Conservation (phyloP, 352 stramenopile species). For the Phytophthora fragariaefolia region DNA sequence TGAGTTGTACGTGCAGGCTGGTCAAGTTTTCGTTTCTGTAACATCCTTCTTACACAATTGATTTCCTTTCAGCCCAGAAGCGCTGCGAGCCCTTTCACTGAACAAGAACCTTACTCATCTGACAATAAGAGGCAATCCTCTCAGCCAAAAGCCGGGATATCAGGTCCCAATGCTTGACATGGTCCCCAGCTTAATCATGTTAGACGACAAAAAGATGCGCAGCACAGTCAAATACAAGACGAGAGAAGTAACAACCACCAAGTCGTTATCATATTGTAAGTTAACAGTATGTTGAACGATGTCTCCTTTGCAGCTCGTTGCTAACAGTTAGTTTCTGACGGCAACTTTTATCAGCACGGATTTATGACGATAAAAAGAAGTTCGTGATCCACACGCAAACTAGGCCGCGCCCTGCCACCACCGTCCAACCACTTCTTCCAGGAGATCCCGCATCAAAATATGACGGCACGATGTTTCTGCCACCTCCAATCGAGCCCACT, state of each 20-base stretch:
- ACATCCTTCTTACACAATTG: slow-evolving; percentile 5
- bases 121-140: slow-evolving; percentile 69
- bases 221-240: slow-evolving; percentile 51
- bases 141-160: slow-evolving; percentile 66
- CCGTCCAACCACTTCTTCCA: slow-evolving; percentile 42
- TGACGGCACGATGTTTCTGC: slow-evolving; percentile 64
- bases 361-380: slow-evolving; percentile 87
- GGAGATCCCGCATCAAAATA: slow-evolving; percentile 54
- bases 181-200: slow-evolving; percentile 72
- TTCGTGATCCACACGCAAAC: slow-evolving; percentile 70
- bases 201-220: slow-evolving; percentile 83
- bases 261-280: slow-evolving; percentile 82
- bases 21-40: neutral
- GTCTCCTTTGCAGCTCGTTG: neutral
- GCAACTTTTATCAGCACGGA: slow-evolving; percentile 48
- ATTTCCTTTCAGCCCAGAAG: slow-evolving; percentile 54
- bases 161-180: slow-evolving; percentile 77
- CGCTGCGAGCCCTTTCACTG: slow-evolving; percentile 64
- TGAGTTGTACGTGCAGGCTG: slow-evolving; percentile 54
- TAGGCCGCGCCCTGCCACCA: slow-evolving; percentile 46
- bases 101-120: slow-evolving; percentile 78
- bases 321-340: neutral
- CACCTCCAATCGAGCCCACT: slow-evolving; percentile 45
- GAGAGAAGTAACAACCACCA: slow-evolving; percentile 41
- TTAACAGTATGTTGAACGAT: neutral